A percentile compares a stretch with the other conserved stretches of the same genome.
Evolutionary conservation across 106 monocot species (phyloP).

Genomic region (Agapanthus africanus): DNA sequence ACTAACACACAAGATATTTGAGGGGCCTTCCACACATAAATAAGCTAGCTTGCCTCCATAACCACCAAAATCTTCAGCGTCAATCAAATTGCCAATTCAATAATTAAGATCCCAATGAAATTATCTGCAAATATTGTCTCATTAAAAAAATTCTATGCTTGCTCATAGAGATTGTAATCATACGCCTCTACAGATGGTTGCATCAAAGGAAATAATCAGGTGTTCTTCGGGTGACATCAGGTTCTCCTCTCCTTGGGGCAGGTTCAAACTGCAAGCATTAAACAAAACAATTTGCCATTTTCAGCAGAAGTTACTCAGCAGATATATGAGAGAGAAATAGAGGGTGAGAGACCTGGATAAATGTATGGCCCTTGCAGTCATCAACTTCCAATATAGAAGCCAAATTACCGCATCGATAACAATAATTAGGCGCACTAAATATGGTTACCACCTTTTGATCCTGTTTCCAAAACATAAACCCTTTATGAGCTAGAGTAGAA

Average conservation of each 20-base stretch:
- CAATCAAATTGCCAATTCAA: not conserved
- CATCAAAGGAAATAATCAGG: constrained; percentile 67
- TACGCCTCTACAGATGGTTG: not conserved
- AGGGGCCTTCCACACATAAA: constrained; percentile 2
- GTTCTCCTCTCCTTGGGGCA: constrained; percentile 67
- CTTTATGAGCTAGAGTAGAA: not conserved
- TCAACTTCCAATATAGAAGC: constrained; percentile 98
- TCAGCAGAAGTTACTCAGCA: not conserved
- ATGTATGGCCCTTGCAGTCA: constrained; percentile 93
- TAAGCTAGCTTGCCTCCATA: too few relatives aligned
- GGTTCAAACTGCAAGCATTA: constrained; percentile 50
- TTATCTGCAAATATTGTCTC: constrained; percentile 1
- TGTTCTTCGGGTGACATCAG: constrained; percentile 63
- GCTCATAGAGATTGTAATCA: not conserved
- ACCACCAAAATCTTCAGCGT: constrained; percentile 1
- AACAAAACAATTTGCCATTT: not conserved
- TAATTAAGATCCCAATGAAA: not conserved
- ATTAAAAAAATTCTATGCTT: not conserved
- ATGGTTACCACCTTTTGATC: constrained; percentile 98
- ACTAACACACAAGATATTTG: not conserved
- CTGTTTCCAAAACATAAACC: constrained; percentile 23
- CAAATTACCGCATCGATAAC: constrained; percentile 99
- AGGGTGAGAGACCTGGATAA: constrained; percentile 65
- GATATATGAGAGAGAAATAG: not conserved
- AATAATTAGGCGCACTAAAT: constrained; percentile 99